phyloP scores from a whole-genome alignment of 495 filamentous ascomycete genomes.

The Penicillium crystallinum region DNA sequence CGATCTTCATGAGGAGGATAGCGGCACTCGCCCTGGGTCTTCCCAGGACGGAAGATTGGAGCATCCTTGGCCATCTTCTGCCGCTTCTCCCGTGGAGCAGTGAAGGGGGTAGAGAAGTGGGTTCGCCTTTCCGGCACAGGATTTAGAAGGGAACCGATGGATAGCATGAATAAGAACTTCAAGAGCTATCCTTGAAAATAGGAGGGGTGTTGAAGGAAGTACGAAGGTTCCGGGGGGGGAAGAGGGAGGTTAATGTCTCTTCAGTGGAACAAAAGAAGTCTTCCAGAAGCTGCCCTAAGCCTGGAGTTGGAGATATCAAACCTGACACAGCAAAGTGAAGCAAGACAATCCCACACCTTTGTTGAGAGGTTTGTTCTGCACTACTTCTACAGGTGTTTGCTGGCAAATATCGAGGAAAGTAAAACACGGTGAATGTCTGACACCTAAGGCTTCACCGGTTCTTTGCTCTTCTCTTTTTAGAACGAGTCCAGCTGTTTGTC shows the following conservation, averaged over 20 bases:
- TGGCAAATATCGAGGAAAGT: slow-evolving; percentile 6
- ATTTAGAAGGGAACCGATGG: slow-evolving; percentile 31
- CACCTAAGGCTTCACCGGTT: slow-evolving; percentile 5
- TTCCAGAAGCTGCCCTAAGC: slow-evolving; percentile 28
- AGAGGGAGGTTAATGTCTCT: slow-evolving; percentile 2
- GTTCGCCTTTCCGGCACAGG: slow-evolving; percentile 20
- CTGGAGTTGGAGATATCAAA: slow-evolving; percentile 1
- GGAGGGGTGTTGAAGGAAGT: not conserved
- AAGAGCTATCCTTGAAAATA: slow-evolving; percentile 18
- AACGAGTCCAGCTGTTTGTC: slow-evolving; percentile 23
- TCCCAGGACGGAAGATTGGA: slow-evolving; percentile 52
- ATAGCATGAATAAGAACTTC: slow-evolving; percentile 21
- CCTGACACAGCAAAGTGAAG: slow-evolving; percentile 11
- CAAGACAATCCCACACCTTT: slow-evolving; percentile 17
- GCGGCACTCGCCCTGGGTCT: slow-evolving; percentile 56
- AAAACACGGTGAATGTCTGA: slow-evolving; percentile 10
- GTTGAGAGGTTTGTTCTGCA: slow-evolving; percentile 7
- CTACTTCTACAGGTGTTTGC: slow-evolving; percentile 8
- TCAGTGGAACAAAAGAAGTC: slow-evolving; percentile 13
- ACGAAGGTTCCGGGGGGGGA: not conserved
- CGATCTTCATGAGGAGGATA: slow-evolving; percentile 64
- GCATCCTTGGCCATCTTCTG: slow-evolving; percentile 55
- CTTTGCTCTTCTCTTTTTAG: slow-evolving; percentile 1
- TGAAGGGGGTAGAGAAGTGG: slow-evolving; percentile 15
- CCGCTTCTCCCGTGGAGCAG: slow-evolving; percentile 29